Base-by-base conservation (phyloP, 2,329 filamentous ascomycete genomes). In the Microsporum canis region DNA sequence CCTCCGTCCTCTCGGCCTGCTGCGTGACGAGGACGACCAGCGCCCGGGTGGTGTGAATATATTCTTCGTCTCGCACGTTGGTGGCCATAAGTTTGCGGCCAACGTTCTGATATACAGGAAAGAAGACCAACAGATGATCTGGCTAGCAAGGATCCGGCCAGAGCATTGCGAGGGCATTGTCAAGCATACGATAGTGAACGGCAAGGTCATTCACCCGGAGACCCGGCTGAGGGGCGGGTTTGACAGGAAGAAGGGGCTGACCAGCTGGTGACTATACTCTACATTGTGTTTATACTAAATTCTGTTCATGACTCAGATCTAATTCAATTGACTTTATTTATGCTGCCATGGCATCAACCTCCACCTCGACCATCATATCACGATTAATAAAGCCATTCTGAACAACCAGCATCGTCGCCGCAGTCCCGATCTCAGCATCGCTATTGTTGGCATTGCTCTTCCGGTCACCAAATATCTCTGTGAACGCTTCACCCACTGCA, bases 1-100 rank as follows among this genome's bases (percentile, higher is more conserved):
- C 71, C 81, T 97, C 38, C 86, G 91, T 0, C 88, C 89, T 0
- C 78, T 95, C 5, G 91, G 91, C 0, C 77, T 99, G 27, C 90
- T 88, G 72, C 86, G 94, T 41, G 92, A 97, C 71, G 76, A 94
- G 49, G 85, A 95, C 70, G 63, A 64, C 36, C 94, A 97, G 72
- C 79, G 94, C 60, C 90, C 91, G 0, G 92, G 92, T 8, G 94
- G 94, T 14, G 92, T 96, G 3, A 91, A 89, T 0, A 88, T 99
- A 65, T 95, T 95, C 76, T 97, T 96, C 71, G 95, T 97, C 70
- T 92, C 86, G 66, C 94, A 99, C 70, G 91, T 96, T 1, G 94
- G 94, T 33, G 94, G 94, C 0, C 94, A 99, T 78, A 96, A 96
- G 77, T 97, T 95, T 76, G 86, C 87, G 47, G 94, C 94, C 41